Evolutionary conservation across 257 asterid species (phyloP), one percentile per base, ranked within the genome.

Genomic region (Phtheirospermum japonicum): DNA sequence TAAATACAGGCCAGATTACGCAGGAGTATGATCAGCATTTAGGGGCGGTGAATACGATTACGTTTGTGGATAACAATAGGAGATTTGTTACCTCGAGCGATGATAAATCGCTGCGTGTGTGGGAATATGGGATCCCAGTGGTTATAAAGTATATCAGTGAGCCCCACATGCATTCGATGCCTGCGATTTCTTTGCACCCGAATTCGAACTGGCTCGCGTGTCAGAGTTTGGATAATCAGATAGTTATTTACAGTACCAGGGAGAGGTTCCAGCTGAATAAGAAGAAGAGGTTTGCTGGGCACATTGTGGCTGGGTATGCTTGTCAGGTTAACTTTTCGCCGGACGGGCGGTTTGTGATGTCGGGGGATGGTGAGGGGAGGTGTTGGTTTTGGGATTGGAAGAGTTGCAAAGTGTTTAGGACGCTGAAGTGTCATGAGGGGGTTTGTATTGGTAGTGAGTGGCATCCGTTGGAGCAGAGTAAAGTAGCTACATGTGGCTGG

Each of bases 381-480:
- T 89, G 97, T 80, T 93, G 96, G 97, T 93, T 93, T 72, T 93
- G 99, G 97, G 99, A 93, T 79, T 89, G 99, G 99, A 93, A 93
- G 85, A 87, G 90, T 60, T 93, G 99, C 79, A 93, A 85, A 76
- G 97, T 89, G 14, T 93, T 93, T 72, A 81, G 92, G 76, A 93
- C 96, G 28, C 87, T 93, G 70, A 93, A 77, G 79, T 93, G 97
- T 72, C 99, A 93, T 55, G 88, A 89, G 0, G 99, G 99, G 19
- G 99, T 93, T 54, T 93, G 99, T 75, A 89, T 87, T 62, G 99
- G 96, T 61, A 55, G 68, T 32, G 99, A 67, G 62, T 93, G 99
- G 99, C 99, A 93, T 85, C 99, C 99, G 2, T 68, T 93, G 83
- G 99, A 93, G 56, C 99, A 93, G 73, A 93, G 99, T 71, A 93